These are phyloP conservation scores for Neoascochyta sp. DNA, from an alignment of 2,329 filamentous ascomycete genomes.

Conservation along the genomic window DNA sequence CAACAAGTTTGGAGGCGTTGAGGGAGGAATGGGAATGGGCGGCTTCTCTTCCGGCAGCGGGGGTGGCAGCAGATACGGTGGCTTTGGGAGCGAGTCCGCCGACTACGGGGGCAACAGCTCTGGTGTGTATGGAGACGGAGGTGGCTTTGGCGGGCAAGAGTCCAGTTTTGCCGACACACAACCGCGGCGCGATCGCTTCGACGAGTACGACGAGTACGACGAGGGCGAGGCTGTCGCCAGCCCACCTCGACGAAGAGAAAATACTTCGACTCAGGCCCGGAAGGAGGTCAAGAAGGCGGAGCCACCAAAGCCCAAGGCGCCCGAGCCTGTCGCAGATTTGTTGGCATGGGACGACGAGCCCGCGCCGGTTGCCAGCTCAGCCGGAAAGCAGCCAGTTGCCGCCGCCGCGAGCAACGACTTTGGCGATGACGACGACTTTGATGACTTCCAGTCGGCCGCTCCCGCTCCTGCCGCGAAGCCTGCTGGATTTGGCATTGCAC, in stretches of 20 bases:
- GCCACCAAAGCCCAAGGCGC: slow-evolving; percentile 68
- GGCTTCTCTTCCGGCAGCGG: slow-evolving; percentile 50
- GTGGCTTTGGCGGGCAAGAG: slow-evolving; percentile 78
- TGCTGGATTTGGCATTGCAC: slow-evolving; percentile 50
- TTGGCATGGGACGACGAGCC: slow-evolving; percentile 86
- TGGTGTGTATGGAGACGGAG: slow-evolving; percentile 89
- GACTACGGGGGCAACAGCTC: slow-evolving; percentile 66
- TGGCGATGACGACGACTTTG: slow-evolving; percentile 82
- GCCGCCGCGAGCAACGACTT: slow-evolving; percentile 43
- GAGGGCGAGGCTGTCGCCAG: slow-evolving; percentile 58
- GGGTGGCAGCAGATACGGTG: slow-evolving; percentile 67
- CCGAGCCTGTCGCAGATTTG: slow-evolving; percentile 80
- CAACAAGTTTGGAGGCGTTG: slow-evolving; percentile 93
- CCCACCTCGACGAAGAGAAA: slow-evolving; percentile 53
- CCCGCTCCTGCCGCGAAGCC: slow-evolving; percentile 55
- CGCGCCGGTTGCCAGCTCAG: slow-evolving; percentile 47
- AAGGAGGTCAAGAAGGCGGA: slow-evolving; percentile 57
- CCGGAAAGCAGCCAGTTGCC: slow-evolving; percentile 43
- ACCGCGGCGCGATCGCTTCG: slow-evolving; percentile 71
- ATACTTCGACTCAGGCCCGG: slow-evolving; percentile 30
- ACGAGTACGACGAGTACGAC: slow-evolving; percentile 96
- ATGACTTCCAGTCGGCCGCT: slow-evolving; percentile 89
- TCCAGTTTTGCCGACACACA: slow-evolving; percentile 63
- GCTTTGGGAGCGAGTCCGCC: slow-evolving; percentile 68
- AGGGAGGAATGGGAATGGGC: slow-evolving; percentile 67